These are phyloP conservation scores for Trypanosoma brucei DNA, from an alignment of 208 protist species.

Conservation along the genomic window DNA sequence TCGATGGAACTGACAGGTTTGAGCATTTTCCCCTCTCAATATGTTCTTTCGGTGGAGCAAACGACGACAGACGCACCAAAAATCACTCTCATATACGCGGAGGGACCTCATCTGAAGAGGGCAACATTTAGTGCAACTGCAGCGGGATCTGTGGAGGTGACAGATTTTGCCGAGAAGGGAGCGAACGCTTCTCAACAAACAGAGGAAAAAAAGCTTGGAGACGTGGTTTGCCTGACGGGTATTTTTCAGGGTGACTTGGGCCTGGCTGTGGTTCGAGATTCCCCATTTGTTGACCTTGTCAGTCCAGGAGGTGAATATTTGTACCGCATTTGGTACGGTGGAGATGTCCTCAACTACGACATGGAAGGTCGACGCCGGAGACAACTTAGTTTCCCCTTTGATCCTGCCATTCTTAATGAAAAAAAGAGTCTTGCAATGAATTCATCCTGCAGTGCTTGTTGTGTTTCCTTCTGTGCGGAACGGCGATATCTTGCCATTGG, in stretches of 20 bases:
- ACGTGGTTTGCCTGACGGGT: conserved; percentile 3
- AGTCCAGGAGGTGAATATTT: conserved; percentile 11
- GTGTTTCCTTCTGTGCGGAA: conserved; percentile 15
- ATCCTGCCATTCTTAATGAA: neutral
- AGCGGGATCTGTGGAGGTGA: neutral
- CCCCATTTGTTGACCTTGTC: conserved; percentile 21
- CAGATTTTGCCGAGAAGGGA: conserved; percentile 4
- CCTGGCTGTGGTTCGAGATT: conserved; percentile 18
- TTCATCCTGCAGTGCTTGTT: conserved; percentile 11
- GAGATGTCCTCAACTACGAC: conserved; percentile 20
- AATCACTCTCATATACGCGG: conserved; percentile 11
- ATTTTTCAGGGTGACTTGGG: conserved; percentile 14
- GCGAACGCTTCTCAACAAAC: neutral
- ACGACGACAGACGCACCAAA: neutral
- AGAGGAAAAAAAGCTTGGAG: neutral
- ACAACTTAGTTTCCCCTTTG: conserved; percentile 12
- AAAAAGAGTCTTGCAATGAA: neutral
- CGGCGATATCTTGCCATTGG: conserved; percentile 36
- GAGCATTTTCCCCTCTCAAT: conserved; percentile 6
- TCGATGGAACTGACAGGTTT: conserved; percentile 4
- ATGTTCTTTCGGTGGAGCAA: conserved; percentile 2
- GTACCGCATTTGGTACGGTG: conserved; percentile 18
- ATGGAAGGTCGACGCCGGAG: neutral
- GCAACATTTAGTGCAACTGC: conserved; percentile 3
- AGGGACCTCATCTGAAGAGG: conserved; percentile 2